Evolutionary conservation across 768 basidiomycete species (phyloP), one percentile per base, ranked within the genome.

Genomic region (Lactarius tabidus): DNA sequence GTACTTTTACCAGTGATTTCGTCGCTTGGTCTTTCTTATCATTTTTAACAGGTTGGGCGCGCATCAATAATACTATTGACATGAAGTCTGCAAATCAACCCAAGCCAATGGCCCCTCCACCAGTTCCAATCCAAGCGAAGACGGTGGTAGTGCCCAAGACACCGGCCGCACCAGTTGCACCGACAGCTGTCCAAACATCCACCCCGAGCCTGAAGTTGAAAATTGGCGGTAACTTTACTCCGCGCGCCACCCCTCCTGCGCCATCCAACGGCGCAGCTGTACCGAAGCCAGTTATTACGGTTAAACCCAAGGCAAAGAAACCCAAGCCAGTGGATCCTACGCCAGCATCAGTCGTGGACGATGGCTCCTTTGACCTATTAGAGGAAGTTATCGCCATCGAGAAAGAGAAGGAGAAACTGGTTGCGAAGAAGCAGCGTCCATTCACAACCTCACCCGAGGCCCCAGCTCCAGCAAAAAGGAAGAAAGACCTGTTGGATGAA

Each of bases 331-430:
- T 75, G 15, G 81, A 77, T 41, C 69, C 81, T 20, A 83, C 84
- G 2, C 83, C 88, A 1, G 85, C 86, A 3, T 82, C 68, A 0
- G 54, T 58, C 38, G 70, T 73, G 3, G 88, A 91, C 69, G 90
- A 91, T 74, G 90, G 88, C 23, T 89, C 87, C 35, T 85, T 90
- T 69, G 90, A 93, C 70, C 79, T 93, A 48, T 77, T 91, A 2
- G 88, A 91, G 72, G 90, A 92, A 73, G 89, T 93, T 23, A 82
- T 91, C 60, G 90, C 90, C 9, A 88, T 91, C 45, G 90, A 92
- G 72, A 72, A 72, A 60, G 71, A 72, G 57, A 71, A 74, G 59
- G 75, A 77, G 63, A 70, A 67, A 60, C 63, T 67, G 39, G 60
- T 53, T 55, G 65, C 62, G 8, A 33, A 33, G 33, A 33, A 33